Conservation (phyloP, 352 stramenopile species). For the Globisporangium ultimum region DNA sequence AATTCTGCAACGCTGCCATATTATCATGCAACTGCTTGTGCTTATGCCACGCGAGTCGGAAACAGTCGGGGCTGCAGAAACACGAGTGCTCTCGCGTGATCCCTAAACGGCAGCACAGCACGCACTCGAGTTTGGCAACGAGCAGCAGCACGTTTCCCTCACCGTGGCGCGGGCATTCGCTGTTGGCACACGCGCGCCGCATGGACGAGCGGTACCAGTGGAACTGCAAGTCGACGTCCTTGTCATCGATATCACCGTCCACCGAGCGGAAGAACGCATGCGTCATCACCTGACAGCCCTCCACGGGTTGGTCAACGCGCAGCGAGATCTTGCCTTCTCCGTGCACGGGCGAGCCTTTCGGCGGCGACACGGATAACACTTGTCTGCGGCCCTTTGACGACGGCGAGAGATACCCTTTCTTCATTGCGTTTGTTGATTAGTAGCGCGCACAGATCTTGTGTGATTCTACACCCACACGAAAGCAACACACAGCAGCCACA, state of each 20-base stretch:
- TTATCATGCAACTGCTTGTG: conserved; percentile 64
- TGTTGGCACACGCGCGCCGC: conserved; percentile 58
- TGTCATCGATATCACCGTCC: conserved; percentile 68
- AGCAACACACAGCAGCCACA: too few relatives aligned
- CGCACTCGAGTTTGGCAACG: conserved; percentile 70
- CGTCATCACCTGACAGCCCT: conserved; percentile 65
- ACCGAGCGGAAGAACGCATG: conserved; percentile 76
- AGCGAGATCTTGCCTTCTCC: conserved; percentile 75
- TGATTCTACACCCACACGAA: too few relatives aligned
- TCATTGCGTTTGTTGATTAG: conserved; percentile 19
- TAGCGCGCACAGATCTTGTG: too few relatives aligned
- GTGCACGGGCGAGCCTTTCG: conserved; percentile 50
- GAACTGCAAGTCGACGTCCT: conserved; percentile 66
- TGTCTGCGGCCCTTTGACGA: conserved; percentile 18
- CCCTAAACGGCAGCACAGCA: conserved; percentile 59
- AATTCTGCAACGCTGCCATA: conserved; percentile 20
- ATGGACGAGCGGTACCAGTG: conserved; percentile 62
- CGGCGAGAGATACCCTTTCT: conserved; percentile 25
- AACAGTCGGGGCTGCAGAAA: conserved; percentile 70
- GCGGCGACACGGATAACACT: conserved; percentile 28
- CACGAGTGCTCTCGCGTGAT: conserved; percentile 65
- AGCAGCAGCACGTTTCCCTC: conserved; percentile 67
- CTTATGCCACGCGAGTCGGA: conserved; percentile 57
- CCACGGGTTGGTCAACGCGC: conserved; percentile 70
- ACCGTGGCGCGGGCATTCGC: conserved; percentile 46